A percentile compares a stretch with the other conserved stretches of the same genome.
Evolutionary conservation across 306 rosid species (phyloP).

Genomic region (Quercus engelmannii): DNA sequence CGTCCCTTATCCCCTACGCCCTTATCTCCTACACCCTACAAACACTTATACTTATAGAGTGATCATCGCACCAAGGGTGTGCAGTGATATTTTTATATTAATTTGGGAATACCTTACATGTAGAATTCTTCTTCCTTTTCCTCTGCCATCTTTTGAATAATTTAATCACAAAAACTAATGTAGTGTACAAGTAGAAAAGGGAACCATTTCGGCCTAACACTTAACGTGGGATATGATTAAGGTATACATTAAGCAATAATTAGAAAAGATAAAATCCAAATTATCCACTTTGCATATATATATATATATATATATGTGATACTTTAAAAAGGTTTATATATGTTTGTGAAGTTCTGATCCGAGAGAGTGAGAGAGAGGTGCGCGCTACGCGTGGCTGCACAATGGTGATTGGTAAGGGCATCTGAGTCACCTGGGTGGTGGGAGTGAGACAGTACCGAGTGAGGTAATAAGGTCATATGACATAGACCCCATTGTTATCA

Average conservation of each 20-base stretch:
- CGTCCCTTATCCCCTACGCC: accelerated
- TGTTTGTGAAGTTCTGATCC: not conserved
- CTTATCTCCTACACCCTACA: accelerated
- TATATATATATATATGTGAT: not conserved
- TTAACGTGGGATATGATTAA: not conserved
- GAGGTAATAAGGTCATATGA: not conserved
- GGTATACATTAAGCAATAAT: not conserved
- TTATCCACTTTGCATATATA: not conserved
- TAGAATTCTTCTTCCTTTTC: too few species aligned
- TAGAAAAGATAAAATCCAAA: not conserved
- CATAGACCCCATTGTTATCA: not conserved
- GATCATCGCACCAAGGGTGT: accelerated
- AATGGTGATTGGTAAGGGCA: conserved; percentile 1
- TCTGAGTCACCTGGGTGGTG: conserved; percentile 26
- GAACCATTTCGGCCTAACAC: not conserved
- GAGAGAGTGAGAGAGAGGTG: conserved; percentile 6
- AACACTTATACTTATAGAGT: accelerated
- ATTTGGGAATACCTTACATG: too few species aligned
- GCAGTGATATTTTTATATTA: too few species aligned
- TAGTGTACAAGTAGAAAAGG: not conserved
- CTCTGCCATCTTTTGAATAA: too few species aligned
- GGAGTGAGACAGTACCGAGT: not conserved
- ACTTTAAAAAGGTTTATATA: not conserved
- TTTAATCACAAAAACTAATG: too few species aligned
- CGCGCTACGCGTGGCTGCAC: conserved; percentile 9